Evolutionary conservation across 1,139 yeast species (phyloP), one percentile per base, ranked within the genome.

Genomic region (Debaryomyces subglobosus): DNA sequence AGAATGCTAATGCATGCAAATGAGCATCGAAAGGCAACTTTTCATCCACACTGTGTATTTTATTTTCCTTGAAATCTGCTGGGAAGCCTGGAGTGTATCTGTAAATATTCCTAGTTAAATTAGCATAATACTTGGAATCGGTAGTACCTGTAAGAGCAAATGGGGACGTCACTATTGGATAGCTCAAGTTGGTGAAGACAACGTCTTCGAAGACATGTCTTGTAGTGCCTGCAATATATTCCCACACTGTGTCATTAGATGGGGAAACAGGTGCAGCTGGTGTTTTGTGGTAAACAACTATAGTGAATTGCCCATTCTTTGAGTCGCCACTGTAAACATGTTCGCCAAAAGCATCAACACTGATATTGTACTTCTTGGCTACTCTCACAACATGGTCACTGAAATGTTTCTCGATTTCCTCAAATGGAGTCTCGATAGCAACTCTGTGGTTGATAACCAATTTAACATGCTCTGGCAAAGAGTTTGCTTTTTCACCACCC

Each of bases 251-350:
- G 38, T 76, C 77, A 43, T 68, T 68, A 13, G 65, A 62, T 4
- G 79, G 78, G 0, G 87, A 74, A 5, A 75, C 61, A 3, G 89
- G 89, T 1, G 89, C 83, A 5, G 87, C 30, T 43, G 69, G 71
- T 24, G 67, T 58, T 10, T 52, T 49, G 20, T 54, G 49, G 37
- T 48, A 46, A 16, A 47, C 48, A 8, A 54, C 44, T 25, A 70
- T 53, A 1, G 48, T 52, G 32, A 74, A 67, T 12, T 49, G 49
- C 7, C 78, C 79, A 8, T 37, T 35, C 29, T 58, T 54, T 46
- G 49, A 46, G 20, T 46, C 49, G 36, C 50, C 47, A 15, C 59
- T 57, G 20, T 54, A 51, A 16, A 70, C 47, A 0, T 53, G 50
- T 34, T 64, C 46, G 7, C 71, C 78, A 32, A 71, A 70, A 34